phyloP scores from a whole-genome alignment of 2,329 filamentous ascomycete genomes.

The Diplocarpon mali region DNA sequence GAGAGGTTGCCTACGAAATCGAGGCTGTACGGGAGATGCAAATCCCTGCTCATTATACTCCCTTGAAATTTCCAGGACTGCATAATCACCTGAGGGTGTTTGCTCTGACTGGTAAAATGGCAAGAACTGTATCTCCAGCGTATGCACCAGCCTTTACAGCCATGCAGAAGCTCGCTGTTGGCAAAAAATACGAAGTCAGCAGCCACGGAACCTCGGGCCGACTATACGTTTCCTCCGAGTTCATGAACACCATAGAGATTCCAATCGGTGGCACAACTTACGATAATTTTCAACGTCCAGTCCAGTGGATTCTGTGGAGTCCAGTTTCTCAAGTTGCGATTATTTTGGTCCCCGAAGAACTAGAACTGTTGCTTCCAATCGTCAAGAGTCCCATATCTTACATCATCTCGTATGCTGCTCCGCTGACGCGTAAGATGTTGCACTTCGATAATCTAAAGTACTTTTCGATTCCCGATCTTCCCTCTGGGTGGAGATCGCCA shows the following conservation, averaged over 20 bases:
- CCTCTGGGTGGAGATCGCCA: constrained; percentile 32
- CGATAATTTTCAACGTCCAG: constrained; percentile 35
- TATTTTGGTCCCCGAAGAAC: constrained; percentile 53
- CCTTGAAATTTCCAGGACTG: constrained; percentile 35
- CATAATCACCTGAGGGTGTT: constrained; percentile 37
- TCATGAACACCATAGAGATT: constrained; percentile 34
- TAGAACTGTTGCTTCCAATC: constrained; percentile 39
- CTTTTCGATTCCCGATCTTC: constrained; percentile 39
- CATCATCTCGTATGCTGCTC: constrained; percentile 47
- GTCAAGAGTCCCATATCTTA: constrained; percentile 30
- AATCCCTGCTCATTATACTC: constrained; percentile 28
- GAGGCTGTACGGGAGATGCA: constrained; percentile 37
- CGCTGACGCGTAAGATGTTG: constrained; percentile 48
- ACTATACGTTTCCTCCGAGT: constrained; percentile 36
- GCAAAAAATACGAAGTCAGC: constrained; percentile 8
- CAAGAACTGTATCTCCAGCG: constrained; percentile 26
- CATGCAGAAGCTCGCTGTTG: constrained; percentile 31
- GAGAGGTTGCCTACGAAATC: constrained; percentile 36
- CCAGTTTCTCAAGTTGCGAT: constrained; percentile 36
- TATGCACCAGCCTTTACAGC: constrained; percentile 34
- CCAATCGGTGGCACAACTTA: constrained; percentile 22
- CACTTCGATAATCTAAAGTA: constrained; percentile 44
- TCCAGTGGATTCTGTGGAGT: constrained; percentile 54
- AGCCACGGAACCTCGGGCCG: constrained; percentile 17
- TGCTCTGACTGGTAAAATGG: constrained; percentile 33